phyloP scores from a whole-genome alignment of 2,329 filamentous ascomycete species.

The Chaetomiaceae sp. region DNA sequence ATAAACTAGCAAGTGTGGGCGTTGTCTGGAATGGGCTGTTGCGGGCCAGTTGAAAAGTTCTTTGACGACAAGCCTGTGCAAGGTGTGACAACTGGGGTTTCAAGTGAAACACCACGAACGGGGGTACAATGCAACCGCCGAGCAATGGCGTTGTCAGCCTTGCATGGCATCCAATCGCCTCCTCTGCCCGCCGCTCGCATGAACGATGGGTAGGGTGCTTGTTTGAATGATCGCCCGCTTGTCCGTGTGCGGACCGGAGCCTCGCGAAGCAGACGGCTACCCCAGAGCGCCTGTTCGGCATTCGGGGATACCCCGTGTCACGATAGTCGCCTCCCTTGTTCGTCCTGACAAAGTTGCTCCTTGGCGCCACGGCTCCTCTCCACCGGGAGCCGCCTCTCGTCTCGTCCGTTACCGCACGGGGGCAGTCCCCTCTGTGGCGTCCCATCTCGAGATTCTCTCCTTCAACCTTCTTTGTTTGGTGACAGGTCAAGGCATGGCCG shows the following conservation, averaged over 20 bases:
- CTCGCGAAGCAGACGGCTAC: slow-evolving; percentile 14
- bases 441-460: slow-evolving; percentile 6
- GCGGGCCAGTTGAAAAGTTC: neutral
- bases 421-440: neutral
- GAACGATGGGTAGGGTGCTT: slow-evolving; percentile 26
- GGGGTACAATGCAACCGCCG: slow-evolving; percentile 29
- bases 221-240: slow-evolving; percentile 30
- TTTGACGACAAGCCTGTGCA: slow-evolving; percentile 12
- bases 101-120: slow-evolving; percentile 40
- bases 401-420: neutral
- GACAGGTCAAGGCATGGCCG: slow-evolving; percentile 19
- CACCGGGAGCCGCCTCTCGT: neutral
- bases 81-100: slow-evolving; percentile 45
- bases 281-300: neutral
- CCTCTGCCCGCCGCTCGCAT: slow-evolving; percentile 25
- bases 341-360: neutral
- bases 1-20: neutral
- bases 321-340: slow-evolving; percentile 3
- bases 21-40: no score
- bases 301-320: neutral
- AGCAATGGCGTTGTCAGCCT: slow-evolving; percentile 33
- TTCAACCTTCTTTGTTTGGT: slow-evolving; percentile 15
- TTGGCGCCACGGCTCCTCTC: slow-evolving; percentile 11
- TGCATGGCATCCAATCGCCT: slow-evolving; percentile 32
- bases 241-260: slow-evolving; percentile 12